These are phyloP conservation scores for Xylaria hypoxylon DNA, from an alignment of 2,329 filamentous ascomycete genomes.

Conservation along the genomic window DNA sequence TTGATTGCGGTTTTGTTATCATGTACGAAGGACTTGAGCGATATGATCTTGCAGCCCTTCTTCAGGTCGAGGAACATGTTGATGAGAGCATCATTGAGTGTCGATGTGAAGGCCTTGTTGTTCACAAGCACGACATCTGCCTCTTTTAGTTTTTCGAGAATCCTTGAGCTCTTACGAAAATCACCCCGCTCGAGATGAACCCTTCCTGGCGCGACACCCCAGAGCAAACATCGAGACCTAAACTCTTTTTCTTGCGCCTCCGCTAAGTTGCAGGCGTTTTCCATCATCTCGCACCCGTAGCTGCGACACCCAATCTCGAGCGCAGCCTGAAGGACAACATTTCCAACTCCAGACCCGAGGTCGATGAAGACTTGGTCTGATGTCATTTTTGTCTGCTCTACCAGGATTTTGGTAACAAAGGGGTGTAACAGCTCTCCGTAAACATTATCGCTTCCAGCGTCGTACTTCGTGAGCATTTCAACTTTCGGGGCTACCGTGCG, in stretches of 20 bases:
- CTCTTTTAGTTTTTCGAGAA: conserved; percentile 78
- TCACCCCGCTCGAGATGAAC: conserved; percentile 86
- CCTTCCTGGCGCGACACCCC: conserved; percentile 84
- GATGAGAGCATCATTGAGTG: conserved; percentile 85
- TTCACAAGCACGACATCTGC: conserved; percentile 98
- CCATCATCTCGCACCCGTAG: conserved; percentile 97
- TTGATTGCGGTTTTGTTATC: conserved; percentile 81
- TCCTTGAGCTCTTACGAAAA: conserved; percentile 79
- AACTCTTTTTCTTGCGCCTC: conserved; percentile 86
- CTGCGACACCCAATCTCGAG: conserved; percentile 93
- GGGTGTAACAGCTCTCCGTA: conserved; percentile 92
- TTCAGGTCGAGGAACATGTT: conserved; percentile 95
- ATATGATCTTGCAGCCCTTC: conserved; percentile 88
- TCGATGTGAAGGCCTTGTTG: conserved; percentile 93
- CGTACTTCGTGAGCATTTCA: conserved; percentile 84
- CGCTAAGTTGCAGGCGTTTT: conserved; percentile 85
- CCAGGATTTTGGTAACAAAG: conserved; percentile 85
- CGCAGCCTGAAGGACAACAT: conserved; percentile 93
- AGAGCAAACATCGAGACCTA: conserved; percentile 83
- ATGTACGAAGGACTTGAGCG: conserved; percentile 90
- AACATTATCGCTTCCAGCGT: conserved; percentile 91
- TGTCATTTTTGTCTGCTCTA: conserved; percentile 78
- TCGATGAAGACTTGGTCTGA: conserved; percentile 92
- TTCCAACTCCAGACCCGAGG: conserved; percentile 94
- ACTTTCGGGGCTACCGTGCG: conserved; percentile 92